Evolutionary conservation across 164 flowering plant species (phyloP).

Genomic region (Euptelea pleiosperma): DNA sequence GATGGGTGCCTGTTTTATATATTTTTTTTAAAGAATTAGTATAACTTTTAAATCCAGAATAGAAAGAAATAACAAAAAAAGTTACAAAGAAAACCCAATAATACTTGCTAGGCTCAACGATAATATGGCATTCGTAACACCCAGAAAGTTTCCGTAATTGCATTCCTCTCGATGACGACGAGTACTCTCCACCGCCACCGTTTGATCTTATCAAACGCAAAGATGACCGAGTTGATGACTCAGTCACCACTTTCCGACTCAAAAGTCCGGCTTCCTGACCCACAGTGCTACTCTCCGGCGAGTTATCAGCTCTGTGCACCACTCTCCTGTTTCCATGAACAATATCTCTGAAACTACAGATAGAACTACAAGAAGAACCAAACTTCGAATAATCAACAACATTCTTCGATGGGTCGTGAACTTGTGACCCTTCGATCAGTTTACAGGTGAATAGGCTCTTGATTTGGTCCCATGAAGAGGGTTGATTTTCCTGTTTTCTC

Average conservation of each 20-base stretch:
- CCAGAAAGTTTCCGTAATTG: conserved; percentile 30
- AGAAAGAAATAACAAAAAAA: neutral
- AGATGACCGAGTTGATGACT: conserved; percentile 29
- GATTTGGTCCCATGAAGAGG: conserved; percentile 83
- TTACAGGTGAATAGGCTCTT: conserved; percentile 78
- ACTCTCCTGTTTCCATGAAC: conserved; percentile 68
- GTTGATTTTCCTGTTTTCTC: conserved; percentile 24
- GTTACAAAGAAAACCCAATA: no score
- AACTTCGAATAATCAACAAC: conserved; percentile 35
- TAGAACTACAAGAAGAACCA: conserved; percentile 58
- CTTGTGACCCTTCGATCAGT: conserved; percentile 47
- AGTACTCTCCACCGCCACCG: no score
- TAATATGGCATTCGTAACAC: conserved; percentile 25
- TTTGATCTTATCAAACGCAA: conserved; percentile 41
- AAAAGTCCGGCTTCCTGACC: conserved; percentile 50
- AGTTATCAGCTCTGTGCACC: conserved; percentile 75
- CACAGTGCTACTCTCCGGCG: conserved; percentile 61
- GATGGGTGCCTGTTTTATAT: conserved; percentile 42
- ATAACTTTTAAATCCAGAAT: neutral
- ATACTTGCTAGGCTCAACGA: conserved; percentile 27
- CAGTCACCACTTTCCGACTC: conserved; percentile 28
- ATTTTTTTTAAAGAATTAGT: neutral
- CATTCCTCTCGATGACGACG: conserved; percentile 32
- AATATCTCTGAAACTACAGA: conserved; percentile 68
- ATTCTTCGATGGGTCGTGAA: conserved; percentile 54